A percentile compares a stretch with the other conserved stretches of the same genome.
Evolutionary conservation across 257 asterid genomes (phyloP).

Genomic region (Penstemon barbatus): DNA sequence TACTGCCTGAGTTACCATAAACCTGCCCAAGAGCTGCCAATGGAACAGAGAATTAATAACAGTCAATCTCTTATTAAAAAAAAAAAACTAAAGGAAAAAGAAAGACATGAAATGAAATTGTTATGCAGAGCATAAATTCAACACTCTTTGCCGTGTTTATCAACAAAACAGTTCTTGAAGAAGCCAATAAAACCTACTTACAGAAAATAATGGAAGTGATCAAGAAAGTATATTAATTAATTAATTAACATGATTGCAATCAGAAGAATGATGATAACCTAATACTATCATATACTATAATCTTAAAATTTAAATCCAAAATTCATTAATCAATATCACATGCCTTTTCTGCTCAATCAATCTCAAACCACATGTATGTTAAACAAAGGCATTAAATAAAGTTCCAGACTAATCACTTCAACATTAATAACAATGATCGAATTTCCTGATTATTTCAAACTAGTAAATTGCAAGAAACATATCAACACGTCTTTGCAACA

Average conservation of each 20-base stretch:
- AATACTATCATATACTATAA: not conserved
- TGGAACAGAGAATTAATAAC: not conserved
- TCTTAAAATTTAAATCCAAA: not conserved
- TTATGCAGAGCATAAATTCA: not conserved
- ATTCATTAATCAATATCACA: not conserved
- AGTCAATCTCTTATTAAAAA: too few species aligned
- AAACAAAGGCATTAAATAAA: not conserved
- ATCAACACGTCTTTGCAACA: not conserved
- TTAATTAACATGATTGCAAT: too few species aligned
- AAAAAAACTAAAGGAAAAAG: too few species aligned
- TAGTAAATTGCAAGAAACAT: conserved; percentile 3
- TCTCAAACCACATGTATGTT: not conserved
- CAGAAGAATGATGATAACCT: not conserved
- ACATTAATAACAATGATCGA: not conserved
- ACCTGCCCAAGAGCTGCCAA: conserved; percentile 18
- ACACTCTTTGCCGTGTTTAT: not conserved
- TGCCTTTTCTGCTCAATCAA: not conserved
- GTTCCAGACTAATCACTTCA: not conserved
- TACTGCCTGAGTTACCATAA: conserved; percentile 8
- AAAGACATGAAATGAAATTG: too few species aligned
- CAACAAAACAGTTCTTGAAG: too few species aligned
- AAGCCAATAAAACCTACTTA: too few species aligned
- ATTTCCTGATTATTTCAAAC: not conserved
- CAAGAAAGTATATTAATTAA: too few species aligned
- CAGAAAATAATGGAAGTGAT: too few species aligned